Evolutionary conservation across 2,329 filamentous ascomycete genomes (phyloP).

Genomic region (Aquanectria penicillioides): DNA sequence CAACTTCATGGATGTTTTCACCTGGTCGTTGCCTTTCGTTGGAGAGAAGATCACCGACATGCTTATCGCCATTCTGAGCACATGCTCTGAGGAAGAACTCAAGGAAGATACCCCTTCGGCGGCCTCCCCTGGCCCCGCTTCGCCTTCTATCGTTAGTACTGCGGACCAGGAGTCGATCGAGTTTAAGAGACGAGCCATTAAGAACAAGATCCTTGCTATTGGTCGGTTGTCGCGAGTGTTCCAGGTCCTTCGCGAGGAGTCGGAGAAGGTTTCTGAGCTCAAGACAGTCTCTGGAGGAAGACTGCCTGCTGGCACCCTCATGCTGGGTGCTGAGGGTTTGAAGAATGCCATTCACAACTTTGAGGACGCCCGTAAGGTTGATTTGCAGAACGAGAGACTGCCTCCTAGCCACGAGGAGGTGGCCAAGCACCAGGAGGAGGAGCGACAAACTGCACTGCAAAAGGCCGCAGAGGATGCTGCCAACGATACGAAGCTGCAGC

Average conservation of each 20-base stretch:
- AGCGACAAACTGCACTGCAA: constrained; percentile 83
- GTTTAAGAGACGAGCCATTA: constrained; percentile 95
- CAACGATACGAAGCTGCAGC: constrained; percentile 87
- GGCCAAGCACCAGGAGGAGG: constrained; percentile 81
- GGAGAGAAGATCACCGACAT: constrained; percentile 99
- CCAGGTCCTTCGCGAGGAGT: constrained; percentile 97
- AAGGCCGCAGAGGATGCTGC: constrained; percentile 89
- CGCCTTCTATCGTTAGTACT: constrained; percentile 66
- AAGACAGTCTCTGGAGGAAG: constrained; percentile 96
- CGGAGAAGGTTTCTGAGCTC: constrained; percentile 94
- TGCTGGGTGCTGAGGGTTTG: constrained; percentile 97
- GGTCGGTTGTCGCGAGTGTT: constrained; percentile 96
- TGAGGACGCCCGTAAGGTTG: constrained; percentile 96
- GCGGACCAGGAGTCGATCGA: constrained; percentile 88
- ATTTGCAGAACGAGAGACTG: constrained; percentile 94
- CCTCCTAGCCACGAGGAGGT: constrained; percentile 95
- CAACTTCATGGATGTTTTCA: constrained; percentile 99
- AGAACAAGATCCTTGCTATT: constrained; percentile 99
- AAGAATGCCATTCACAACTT: constrained; percentile 98
- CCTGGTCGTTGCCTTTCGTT: constrained; percentile 99
- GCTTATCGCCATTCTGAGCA: constrained; percentile 98
- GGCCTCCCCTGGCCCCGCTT: constrained; percentile 74
- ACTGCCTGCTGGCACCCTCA: constrained; percentile 92
- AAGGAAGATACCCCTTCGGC: constrained; percentile 85
- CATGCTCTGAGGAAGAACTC: constrained; percentile 98